These are phyloP conservation scores for Astragalus glycyphyllos DNA, from an alignment of 306 rosid genomes.

Conservation along the genomic window DNA sequence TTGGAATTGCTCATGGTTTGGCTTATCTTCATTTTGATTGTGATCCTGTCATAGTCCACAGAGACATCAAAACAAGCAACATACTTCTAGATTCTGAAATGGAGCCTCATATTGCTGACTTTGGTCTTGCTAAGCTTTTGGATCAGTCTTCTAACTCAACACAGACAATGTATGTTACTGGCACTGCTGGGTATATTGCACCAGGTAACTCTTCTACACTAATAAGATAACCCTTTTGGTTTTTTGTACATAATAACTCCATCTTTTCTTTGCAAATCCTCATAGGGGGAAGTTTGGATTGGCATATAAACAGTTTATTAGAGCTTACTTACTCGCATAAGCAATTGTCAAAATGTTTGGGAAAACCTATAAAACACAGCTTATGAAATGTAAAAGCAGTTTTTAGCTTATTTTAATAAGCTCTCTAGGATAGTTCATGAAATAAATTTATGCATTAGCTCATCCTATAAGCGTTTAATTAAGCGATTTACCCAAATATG, in stretches of 20 bases:
- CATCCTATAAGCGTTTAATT: too few relatives aligned
- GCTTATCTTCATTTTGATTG: constrained; percentile 79
- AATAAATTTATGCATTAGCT: too few relatives aligned
- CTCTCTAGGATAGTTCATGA: too few relatives aligned
- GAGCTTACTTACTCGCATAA: too few relatives aligned
- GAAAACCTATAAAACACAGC: too few relatives aligned
- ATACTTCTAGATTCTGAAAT: constrained; percentile 79
- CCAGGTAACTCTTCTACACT: constrained; percentile 58
- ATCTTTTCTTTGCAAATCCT: constrained; percentile 10
- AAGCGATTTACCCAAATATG: too few relatives aligned
- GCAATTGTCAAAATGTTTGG: too few relatives aligned
- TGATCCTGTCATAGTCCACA: constrained; percentile 75
- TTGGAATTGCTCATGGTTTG: constrained; percentile 77
- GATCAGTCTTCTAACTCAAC: constrained; percentile 59
- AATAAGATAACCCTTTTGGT: constrained; percentile 3
- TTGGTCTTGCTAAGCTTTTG: constrained; percentile 79
- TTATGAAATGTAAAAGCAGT: too few relatives aligned
- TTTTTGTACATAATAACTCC: background rate
- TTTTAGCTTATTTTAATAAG: too few relatives aligned
- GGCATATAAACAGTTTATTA: too few relatives aligned
- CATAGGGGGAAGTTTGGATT: background rate
- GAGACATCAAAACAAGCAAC: constrained; percentile 79
- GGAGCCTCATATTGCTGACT: constrained; percentile 80
- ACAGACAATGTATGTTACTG: constrained; percentile 50
- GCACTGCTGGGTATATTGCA: constrained; percentile 79